Evolutionary conservation across 352 stramenopile species (phyloP), one percentile per base, ranked within the genome.

Genomic region (Globisporangium heterothallicum): DNA sequence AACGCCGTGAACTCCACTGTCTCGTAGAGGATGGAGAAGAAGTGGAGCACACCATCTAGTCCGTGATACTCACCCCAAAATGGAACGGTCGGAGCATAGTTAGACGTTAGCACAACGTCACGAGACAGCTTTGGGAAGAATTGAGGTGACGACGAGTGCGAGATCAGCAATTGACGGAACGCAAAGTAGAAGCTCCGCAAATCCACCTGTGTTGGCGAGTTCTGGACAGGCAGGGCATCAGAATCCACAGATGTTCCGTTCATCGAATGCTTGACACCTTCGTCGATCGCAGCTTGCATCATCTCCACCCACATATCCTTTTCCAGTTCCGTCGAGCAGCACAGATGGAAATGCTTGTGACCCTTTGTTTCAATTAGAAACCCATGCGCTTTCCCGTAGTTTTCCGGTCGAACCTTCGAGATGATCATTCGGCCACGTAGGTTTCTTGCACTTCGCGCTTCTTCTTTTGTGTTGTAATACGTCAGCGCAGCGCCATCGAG

Each of bases 221-320:
- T 55, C 45, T 80, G 74, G 53, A 75, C 56, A 41, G 64, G 55
- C 18, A 72, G 42, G n/a, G 56, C 32, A 29, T 71, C 71, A 2
- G 47, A 66, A 16, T 68, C 66, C 4, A 51, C 34, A 1, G 59
- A 58, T 1, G 64, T 32, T 9, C 69, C 58, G 34, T 70, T 67
- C 19, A 66, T 12, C 38, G 60, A 57, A 61, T 72, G 59, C 52
- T 68, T 70, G 40, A 71, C 68, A 12, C 68, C 68, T 58, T 92
- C 82, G 41, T 93, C 84, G 59, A 94, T 89, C 10, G 84, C 84
- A 8, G 84, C 82, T 54, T 92, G 80, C 84, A 94, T 94, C 84
- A 94, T 94, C 60, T 94, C 84, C 46, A 94, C 74, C 84, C 84
- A 94, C 84, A 93, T 94, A 49, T 94, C 84, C 49, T 94, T 94